These are phyloP conservation scores for Epithemia pelagica DNA, from an alignment of 108 stramenopile species.

Conservation along the genomic window DNA sequence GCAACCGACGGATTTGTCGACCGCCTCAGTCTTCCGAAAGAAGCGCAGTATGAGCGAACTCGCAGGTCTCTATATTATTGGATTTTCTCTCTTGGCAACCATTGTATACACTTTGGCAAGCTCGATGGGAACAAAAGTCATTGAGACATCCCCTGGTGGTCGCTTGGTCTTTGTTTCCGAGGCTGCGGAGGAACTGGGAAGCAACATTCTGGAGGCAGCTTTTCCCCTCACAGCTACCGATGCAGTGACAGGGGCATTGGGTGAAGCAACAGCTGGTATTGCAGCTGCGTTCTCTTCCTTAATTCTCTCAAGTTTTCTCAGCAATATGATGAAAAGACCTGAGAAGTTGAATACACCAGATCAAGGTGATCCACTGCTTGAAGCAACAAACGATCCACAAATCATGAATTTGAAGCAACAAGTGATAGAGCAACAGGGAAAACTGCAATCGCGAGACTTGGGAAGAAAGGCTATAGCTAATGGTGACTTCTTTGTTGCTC, in stretches of 20 bases:
- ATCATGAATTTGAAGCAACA: neutral
- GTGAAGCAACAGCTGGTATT: constrained; percentile 64
- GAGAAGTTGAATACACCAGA: too few relatives aligned
- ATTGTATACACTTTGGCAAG: neutral
- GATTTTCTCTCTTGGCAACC: neutral
- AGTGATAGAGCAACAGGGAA: constrained; percentile 5
- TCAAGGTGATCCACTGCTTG: constrained; percentile 1
- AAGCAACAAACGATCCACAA: neutral
- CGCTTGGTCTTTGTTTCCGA: constrained; percentile 1
- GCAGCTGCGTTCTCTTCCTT: constrained; percentile 34
- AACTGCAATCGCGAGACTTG: constrained; percentile 7
- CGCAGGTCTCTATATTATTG: neutral
- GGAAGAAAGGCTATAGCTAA: constrained; percentile 59
- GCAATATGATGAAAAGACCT: neutral
- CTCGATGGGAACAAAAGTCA: neutral
- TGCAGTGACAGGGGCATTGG: constrained; percentile 55
- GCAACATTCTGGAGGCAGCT: constrained; percentile 42
- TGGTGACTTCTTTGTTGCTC: constrained; percentile 71
- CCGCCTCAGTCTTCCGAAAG: neutral
- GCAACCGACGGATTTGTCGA: neutral
- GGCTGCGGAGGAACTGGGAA: constrained; percentile 22
- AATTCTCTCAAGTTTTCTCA: neutral
- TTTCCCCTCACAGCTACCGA: constrained; percentile 58
- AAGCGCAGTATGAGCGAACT: neutral
- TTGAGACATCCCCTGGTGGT: neutral